These are phyloP conservation scores for Pseudogymnoascus sp. DNA, from an alignment of 2,329 filamentous ascomycete genomes.

Conservation along the genomic window DNA sequence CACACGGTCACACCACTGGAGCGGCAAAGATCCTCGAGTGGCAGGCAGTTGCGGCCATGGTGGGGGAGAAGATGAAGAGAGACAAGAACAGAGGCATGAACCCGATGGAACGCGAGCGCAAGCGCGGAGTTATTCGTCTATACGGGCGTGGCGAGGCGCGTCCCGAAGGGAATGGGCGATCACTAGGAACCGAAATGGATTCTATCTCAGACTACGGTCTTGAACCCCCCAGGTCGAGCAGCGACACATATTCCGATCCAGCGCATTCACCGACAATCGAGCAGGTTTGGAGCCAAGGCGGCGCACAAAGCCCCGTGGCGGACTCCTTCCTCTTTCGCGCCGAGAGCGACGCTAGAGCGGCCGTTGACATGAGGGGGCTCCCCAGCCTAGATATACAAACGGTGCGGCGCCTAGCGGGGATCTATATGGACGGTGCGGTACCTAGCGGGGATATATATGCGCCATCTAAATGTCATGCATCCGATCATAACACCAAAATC, in stretches of 20 bases:
- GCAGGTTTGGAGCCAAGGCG: slow-evolving; percentile 49
- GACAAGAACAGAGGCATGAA: slow-evolving; percentile 57
- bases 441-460: slow-evolving; percentile 51
- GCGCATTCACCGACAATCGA: slow-evolving; percentile 48
- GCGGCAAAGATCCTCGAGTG: slow-evolving; percentile 73
- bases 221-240: slow-evolving; percentile 32
- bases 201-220: slow-evolving; percentile 32
- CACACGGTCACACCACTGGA: slow-evolving; percentile 82
- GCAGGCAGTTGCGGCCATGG: slow-evolving; percentile 59
- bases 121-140: slow-evolving; percentile 64
- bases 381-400: slow-evolving; percentile 47
- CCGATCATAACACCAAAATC: slow-evolving; percentile 50
- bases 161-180: slow-evolving; percentile 52
- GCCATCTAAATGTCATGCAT: slow-evolving; percentile 58
- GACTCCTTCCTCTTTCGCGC: background rate
- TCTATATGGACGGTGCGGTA: slow-evolving; percentile 44
- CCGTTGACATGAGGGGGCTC: slow-evolving; percentile 37
- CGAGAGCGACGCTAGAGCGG: slow-evolving; percentile 15
- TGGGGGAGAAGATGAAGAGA: slow-evolving; percentile 40
- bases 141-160: slow-evolving; percentile 65
- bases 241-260: slow-evolving; percentile 42
- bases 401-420: too few species aligned
- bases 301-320: slow-evolving; percentile 22
- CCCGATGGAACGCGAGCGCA: slow-evolving; percentile 68
- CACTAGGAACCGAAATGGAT: slow-evolving; percentile 34